Base-by-base conservation (phyloP, 345 rosid species). In the Limnanthes douglasii region DNA sequence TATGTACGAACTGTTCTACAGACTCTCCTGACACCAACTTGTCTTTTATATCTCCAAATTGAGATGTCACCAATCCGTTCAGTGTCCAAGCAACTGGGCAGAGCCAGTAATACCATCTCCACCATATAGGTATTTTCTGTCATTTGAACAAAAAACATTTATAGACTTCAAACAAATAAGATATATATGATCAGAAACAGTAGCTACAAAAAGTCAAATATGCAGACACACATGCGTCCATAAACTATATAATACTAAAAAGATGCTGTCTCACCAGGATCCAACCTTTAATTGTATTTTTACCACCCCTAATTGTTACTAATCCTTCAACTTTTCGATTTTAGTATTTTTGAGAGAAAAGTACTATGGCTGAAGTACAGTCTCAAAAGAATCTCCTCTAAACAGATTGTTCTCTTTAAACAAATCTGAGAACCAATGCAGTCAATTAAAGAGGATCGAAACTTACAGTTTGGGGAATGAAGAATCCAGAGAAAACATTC, bases 401-500 rank as follows among this genome's bases (percentile, higher is more conserved):
- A 8, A 36, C 1, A 1, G 42, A 19, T 25, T 46, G 3, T 34
- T 46, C 51, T 32, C 18, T 35, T 33, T 21, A 4, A 31, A 15
- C 10, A 3, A 31, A 29, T n/a, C n/a, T n/a, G n/a, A n/a, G n/a
- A n/a, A n/a, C n/a, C 7, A 5, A 31, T 31, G 3, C 34, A 29
- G n/a, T 11, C 28, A 23, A 7, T 17, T 9, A 1, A 20, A 33
- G 18, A 33, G 29, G 14, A 17, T 3, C 18, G 18, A 5, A 5
- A 30, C 54, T 61, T 60, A 74, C 90, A n/a, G 76, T 59, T 41
- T 72, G 57, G 1, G 90, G 80, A 39, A 78, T 37, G 31, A 73
- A 41, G 59, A 78, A 78, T 21, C 90, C 90, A 2, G 77, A 45
- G 47, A 74, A 78, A 23, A 74, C 37, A 43, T 70, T 70, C 90